These are phyloP conservation scores for Claviceps lovelessii DNA, from an alignment of 2,329 filamentous ascomycete genomes.

Conservation along the genomic window DNA sequence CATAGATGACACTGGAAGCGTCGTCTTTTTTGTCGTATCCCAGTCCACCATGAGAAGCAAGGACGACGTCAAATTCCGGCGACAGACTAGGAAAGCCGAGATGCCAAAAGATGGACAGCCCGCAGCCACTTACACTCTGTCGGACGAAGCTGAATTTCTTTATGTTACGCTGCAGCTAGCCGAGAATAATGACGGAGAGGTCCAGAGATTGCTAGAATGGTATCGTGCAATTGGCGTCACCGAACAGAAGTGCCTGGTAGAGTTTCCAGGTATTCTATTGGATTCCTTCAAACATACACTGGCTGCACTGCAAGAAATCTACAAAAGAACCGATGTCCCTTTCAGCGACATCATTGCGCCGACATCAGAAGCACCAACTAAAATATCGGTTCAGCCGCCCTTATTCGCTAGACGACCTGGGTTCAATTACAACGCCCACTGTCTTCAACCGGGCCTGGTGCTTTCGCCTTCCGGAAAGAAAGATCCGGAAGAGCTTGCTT, in stretches of 20 bases:
- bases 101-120: background rate
- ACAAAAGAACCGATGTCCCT: constrained; percentile 27
- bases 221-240: constrained; percentile 9
- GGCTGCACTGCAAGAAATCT: constrained; percentile 39
- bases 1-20: constrained; percentile 22
- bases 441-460: constrained; percentile 15
- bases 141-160: constrained; percentile 16
- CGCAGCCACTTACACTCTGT: constrained; percentile 12
- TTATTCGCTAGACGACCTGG: constrained; percentile 32
- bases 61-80: constrained; percentile 6
- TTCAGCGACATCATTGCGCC: constrained; percentile 33
- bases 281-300: constrained; percentile 44
- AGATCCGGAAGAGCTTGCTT: constrained; percentile 12
- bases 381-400: constrained; percentile 27
- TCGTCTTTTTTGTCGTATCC: constrained; percentile 28
- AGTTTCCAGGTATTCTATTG: constrained; percentile 47
- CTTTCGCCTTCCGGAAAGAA: constrained; percentile 9
- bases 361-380: constrained; percentile 5
- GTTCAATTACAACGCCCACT: constrained; percentile 34
- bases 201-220: constrained; percentile 15
- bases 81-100: constrained; percentile 7
- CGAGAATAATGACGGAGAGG: constrained; percentile 10
- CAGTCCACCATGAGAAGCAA: constrained; percentile 8
- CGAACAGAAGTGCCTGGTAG: constrained; percentile 29
- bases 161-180: constrained; percentile 19